A percentile compares a stretch with the other conserved stretches of the same genome.
phyloP scores from a whole-genome alignment of 2,329 filamentous ascomycete genomes.

The Aciculosporium take region DNA sequence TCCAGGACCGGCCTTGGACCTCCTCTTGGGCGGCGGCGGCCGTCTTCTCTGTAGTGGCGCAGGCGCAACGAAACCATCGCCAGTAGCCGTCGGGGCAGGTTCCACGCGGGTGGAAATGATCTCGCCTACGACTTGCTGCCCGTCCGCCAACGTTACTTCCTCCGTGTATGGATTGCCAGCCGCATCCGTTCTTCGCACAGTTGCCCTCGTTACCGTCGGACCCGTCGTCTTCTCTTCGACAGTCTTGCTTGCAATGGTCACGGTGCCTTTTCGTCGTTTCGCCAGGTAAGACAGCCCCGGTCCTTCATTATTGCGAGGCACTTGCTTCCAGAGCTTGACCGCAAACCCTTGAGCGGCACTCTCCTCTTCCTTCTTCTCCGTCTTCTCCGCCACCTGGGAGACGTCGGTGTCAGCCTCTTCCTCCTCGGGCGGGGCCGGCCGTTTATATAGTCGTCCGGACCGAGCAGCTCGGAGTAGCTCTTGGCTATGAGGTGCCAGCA shows the following conservation, averaged over 20 bases:
- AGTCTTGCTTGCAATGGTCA: conserved; percentile 41
- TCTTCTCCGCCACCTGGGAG: conserved; percentile 29
- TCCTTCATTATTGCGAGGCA: conserved; percentile 43
- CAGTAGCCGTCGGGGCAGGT: conserved; percentile 39
- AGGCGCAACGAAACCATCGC: conserved; percentile 34
- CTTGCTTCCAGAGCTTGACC: conserved; percentile 47
- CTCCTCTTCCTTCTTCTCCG: conserved; percentile 51
- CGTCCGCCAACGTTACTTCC: conserved; percentile 68
- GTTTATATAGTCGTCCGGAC: conserved; percentile 62
- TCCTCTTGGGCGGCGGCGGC: conserved; percentile 66
- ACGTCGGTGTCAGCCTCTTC: conserved; percentile 40
- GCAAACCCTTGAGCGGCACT: conserved; percentile 37
- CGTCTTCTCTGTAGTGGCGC: conserved; percentile 39
- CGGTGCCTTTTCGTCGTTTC: conserved; percentile 45
- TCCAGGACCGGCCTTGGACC: conserved; percentile 60
- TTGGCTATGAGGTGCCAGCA: conserved; percentile 66
- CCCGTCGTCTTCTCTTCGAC: conserved; percentile 29
- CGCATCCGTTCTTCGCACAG: conserved; percentile 63
- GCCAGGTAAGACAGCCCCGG: conserved; percentile 40
- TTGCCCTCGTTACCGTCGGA: conserved; percentile 59
- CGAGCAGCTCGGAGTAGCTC: conserved; percentile 70
- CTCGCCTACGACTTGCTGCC: conserved; percentile 68
- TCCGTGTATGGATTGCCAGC: conserved; percentile 72
- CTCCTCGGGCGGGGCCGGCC: conserved; percentile 46
- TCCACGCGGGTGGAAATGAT: conserved; percentile 50